Percentiles rank a stretch among this genome's conserved stretches.
phyloP scores from a whole-genome alignment of 2,329 filamentous ascomycete species.

The Aspergillus pseudotamarii region DNA sequence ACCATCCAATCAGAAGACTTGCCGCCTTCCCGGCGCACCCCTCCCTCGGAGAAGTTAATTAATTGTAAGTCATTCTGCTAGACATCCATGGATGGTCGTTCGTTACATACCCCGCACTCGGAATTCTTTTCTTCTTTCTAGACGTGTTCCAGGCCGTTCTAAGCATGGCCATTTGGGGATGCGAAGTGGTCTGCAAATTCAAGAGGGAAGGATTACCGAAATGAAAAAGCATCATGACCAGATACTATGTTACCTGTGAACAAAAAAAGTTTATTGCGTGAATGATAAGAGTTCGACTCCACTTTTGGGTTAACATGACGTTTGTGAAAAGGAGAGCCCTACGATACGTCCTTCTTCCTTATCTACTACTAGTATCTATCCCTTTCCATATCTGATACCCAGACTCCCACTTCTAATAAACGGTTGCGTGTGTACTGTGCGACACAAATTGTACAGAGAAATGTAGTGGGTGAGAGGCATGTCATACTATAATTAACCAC shows the following conservation, averaged over 20 bases:
- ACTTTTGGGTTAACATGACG: neutral
- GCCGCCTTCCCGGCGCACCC: constrained; percentile 2
- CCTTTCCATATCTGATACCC: neutral
- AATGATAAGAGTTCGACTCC: neutral
- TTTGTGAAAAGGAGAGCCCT: neutral
- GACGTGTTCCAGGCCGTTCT: constrained; percentile 10
- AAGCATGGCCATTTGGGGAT: neutral
- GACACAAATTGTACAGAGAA: neutral
- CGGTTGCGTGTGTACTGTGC: neutral
- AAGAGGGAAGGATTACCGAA: neutral
- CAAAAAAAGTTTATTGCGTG: neutral
- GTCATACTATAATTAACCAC: constrained; percentile 1
- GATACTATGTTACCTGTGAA: no score
- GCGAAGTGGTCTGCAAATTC: neutral
- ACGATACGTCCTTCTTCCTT: neutral
- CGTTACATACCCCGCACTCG: constrained; percentile 15
- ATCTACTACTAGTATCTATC: neutral
- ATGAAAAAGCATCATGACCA: neutral
- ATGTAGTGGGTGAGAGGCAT: neutral
- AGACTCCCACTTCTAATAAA: neutral
- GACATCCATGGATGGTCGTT: neutral
- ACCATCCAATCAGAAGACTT: neutral
- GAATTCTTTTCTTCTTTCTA: constrained; percentile 8
- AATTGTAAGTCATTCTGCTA: neutral
- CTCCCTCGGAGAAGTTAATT: neutral